These are phyloP conservation scores for Trichocladium antarcticum DNA, from an alignment of 495 filamentous ascomycete genomes.

Conservation along the genomic window DNA sequence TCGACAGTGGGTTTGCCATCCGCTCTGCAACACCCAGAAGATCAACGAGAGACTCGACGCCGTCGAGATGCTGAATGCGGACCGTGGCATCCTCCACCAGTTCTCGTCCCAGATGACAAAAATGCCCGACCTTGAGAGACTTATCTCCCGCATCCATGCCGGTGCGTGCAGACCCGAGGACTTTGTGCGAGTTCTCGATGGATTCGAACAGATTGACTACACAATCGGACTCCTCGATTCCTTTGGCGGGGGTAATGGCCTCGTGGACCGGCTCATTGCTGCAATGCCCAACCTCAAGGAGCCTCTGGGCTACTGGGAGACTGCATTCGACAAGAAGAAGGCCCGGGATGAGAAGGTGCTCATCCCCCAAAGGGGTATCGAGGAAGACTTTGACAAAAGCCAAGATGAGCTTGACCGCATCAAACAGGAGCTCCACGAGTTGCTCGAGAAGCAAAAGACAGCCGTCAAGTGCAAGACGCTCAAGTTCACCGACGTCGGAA, in stretches of 20 bases:
- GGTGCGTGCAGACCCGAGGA: slow-evolving; percentile 77
- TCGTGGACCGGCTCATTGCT: slow-evolving; percentile 72
- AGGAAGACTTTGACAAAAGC: slow-evolving; percentile 84
- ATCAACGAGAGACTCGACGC: slow-evolving; percentile 96
- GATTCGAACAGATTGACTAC: slow-evolving; percentile 94
- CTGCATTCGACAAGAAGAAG: slow-evolving; percentile 77
- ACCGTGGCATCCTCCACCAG: slow-evolving; percentile 62
- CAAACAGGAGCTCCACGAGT: slow-evolving; percentile 54
- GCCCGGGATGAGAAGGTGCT: slow-evolving; percentile 62
- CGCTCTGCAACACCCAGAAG: slow-evolving; percentile 68
- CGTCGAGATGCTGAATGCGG: slow-evolving; percentile 82
- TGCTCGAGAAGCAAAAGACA: slow-evolving; percentile 59
- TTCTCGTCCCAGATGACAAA: slow-evolving; percentile 77
- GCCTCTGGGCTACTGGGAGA: slow-evolving; percentile 76
- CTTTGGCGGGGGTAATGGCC: slow-evolving; percentile 59
- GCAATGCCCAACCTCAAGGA: slow-evolving; percentile 74
- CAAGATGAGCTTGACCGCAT: slow-evolving; percentile 64
- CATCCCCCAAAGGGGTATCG: slow-evolving; percentile 79
- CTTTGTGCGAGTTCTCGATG: slow-evolving; percentile 88
- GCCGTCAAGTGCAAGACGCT: slow-evolving; percentile 58
- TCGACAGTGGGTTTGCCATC: slow-evolving; percentile 96
- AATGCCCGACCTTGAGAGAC: slow-evolving; percentile 87
- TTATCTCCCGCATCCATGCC: slow-evolving; percentile 92
- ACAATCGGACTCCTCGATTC: slow-evolving; percentile 67
- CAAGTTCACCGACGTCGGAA: slow-evolving; percentile 79